Conservation (phyloP, 495 filamentous ascomycete species). For the Tetracladium setigerum region DNA sequence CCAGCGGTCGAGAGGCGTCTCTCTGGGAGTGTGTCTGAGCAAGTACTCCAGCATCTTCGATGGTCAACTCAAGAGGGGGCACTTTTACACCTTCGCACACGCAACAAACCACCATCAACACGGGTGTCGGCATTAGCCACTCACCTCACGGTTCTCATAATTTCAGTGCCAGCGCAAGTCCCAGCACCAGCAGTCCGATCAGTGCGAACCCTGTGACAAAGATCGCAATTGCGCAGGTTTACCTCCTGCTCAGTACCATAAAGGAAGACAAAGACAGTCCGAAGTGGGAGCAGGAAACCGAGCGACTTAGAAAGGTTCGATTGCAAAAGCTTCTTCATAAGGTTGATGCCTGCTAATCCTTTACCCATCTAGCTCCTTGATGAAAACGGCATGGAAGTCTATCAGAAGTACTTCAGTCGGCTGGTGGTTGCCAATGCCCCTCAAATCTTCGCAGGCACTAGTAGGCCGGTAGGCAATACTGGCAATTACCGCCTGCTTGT, state of each 20-base stretch:
- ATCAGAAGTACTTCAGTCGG: slow-evolving; percentile 83
- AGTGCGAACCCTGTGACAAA: slow-evolving; percentile 61
- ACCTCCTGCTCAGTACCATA: slow-evolving; percentile 85
- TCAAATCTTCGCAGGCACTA: slow-evolving; percentile 73
- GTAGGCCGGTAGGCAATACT: slow-evolving; percentile 60
- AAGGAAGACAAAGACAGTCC: slow-evolving; percentile 84
- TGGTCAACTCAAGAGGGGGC: slow-evolving; percentile 29
- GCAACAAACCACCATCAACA: slow-evolving; percentile 29
- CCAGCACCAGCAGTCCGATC: slow-evolving; percentile 59
- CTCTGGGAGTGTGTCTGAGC: slow-evolving; percentile 21
- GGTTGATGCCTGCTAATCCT: slow-evolving; percentile 12
- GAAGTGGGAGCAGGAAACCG: slow-evolving; percentile 90
- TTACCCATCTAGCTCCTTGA: slow-evolving; percentile 61
- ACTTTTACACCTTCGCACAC: slow-evolving; percentile 49
- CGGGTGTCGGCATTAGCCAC: slow-evolving; percentile 27
- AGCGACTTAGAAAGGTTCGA: slow-evolving; percentile 83
- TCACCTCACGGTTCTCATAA: slow-evolving; percentile 46
- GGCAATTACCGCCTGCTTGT: slow-evolving; percentile 76
- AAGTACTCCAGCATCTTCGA: slow-evolving; percentile 21
- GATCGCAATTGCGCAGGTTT: slow-evolving; percentile 91
- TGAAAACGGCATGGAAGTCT: slow-evolving; percentile 96
- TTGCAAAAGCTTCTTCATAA: neutral
- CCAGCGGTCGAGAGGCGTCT: slow-evolving; percentile 20
- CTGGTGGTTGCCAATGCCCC: slow-evolving; percentile 76
- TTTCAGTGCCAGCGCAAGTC: slow-evolving; percentile 45